These are phyloP conservation scores for Trametes maxima DNA, from an alignment of 768 basidiomycete species.

Conservation along the genomic window DNA sequence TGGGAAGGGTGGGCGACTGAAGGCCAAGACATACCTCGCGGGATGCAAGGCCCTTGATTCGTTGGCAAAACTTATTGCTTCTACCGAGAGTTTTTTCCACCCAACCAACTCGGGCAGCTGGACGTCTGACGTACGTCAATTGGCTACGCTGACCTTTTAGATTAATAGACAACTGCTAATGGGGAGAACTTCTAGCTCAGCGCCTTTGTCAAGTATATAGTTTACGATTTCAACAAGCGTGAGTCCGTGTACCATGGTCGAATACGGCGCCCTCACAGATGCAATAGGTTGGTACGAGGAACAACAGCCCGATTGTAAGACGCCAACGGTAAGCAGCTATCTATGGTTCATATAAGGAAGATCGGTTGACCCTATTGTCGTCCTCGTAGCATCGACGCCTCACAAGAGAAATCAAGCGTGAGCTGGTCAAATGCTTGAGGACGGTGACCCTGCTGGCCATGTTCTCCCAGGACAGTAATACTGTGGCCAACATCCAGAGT, in stretches of 20 bases:
- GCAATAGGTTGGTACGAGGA: constrained; percentile 76
- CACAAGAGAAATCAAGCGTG: constrained; percentile 76
- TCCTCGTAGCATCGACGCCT: constrained; percentile 64
- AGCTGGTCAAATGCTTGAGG: constrained; percentile 79
- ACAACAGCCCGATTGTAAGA: constrained; percentile 75
- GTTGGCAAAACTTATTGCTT: constrained; percentile 80
- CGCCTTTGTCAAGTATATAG: constrained; percentile 84
- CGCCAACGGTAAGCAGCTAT: constrained; percentile 52
- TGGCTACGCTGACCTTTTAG: neutral
- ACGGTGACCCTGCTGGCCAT: constrained; percentile 87
- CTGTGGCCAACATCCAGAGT: constrained; percentile 75
- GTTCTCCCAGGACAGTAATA: constrained; percentile 81
- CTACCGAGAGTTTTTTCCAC: constrained; percentile 90
- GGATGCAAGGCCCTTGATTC: constrained; percentile 87
- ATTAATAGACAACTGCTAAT: neutral
- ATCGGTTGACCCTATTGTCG: neutral
- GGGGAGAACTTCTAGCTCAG: constrained; percentile 50
- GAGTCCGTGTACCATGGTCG: constrained; percentile 19
- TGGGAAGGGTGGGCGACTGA: constrained; percentile 45
- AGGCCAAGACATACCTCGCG: constrained; percentile 64
- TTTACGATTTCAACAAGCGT: constrained; percentile 86
- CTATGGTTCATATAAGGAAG: constrained; percentile 5
- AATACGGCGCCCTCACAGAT: constrained; percentile 1
- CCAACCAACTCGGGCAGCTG: constrained; percentile 85
- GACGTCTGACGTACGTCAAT: constrained; percentile 65